Conservation (phyloP, 2,329 filamentous ascomycete genomes). For the Penicillium brasilianum region DNA sequence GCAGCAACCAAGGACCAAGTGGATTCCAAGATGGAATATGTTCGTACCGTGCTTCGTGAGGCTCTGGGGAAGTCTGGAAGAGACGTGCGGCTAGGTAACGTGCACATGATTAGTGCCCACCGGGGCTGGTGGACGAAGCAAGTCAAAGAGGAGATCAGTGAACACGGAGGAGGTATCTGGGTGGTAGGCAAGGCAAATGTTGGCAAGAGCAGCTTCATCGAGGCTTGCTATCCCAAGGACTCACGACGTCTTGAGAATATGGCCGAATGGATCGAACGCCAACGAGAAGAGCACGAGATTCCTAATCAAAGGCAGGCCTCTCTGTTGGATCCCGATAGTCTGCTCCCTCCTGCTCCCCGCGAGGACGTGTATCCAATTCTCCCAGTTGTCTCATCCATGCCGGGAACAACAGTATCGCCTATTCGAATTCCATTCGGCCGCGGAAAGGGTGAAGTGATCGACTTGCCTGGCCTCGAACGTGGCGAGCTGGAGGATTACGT, state of each 20-base stretch:
- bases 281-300: constrained; percentile 28
- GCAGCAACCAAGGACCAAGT: constrained; percentile 84
- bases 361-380: constrained; percentile 80
- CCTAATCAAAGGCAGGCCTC: constrained; percentile 22
- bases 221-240: constrained; percentile 81
- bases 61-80: constrained; percentile 71
- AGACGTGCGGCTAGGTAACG: constrained; percentile 82
- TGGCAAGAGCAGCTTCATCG: constrained; percentile 91
- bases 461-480: constrained; percentile 83
- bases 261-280: constrained; percentile 41
- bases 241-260: constrained; percentile 53
- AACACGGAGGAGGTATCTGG: constrained; percentile 85
- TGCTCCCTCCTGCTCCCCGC: constrained; percentile 76
- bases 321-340: constrained; percentile 45
- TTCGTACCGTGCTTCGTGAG: constrained; percentile 76
- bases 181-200: constrained; percentile 99
- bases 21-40: constrained; percentile 82
- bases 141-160: constrained; percentile 83
- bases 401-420: constrained; percentile 92
- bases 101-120: constrained; percentile 84
- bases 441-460: constrained; percentile 87
- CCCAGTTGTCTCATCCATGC: constrained; percentile 82
- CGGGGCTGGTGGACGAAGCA: constrained; percentile 88
- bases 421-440: constrained; percentile 90
- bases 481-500: constrained; percentile 75